Evolutionary conservation across 306 rosid genomes (phyloP), one percentile per base, ranked within the genome.

Genomic region (Carpinus fangiana): DNA sequence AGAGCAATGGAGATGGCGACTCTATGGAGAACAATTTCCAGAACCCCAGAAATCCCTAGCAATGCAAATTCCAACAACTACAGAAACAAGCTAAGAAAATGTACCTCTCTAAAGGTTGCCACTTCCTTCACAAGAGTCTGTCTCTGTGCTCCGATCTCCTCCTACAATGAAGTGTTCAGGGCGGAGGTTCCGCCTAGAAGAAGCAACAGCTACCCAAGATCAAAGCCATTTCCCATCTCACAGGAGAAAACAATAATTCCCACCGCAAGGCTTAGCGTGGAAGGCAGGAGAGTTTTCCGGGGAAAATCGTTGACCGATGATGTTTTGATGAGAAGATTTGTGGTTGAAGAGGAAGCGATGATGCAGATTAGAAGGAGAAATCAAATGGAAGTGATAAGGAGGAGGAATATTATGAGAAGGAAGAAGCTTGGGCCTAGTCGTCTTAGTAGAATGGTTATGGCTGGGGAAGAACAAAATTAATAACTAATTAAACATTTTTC

Each of bases 331-430:
- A 89, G 97, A 36, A 83, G 97, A 57, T 95, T 95, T 84, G 97
- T 95, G 5, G 84, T 91, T 52, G 97, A 88, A 87, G 98, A 95
- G 84, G 98, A 92, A 74, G 98, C 98, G 21, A 95, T 90, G 98
- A 89, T 89, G 97, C 96, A 94, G n/a, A 80, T 92, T 73, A 88
- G 93, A 26, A 90, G 93, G 82, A 89, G 92, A 76, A 95, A 92
- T 74, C 91, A 95, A 81, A 91, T 95, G 97, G 98, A 92, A 73
- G 90, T 91, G 21, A 87, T 92, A 56, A 83, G 96, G 77, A 92
- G 61, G 59, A 88, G 94, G 83, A 92, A 75, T 82, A 18, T 86
- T 73, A 68, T 81, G 82, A 85, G 92, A 72, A 92, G 97, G 84
- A 91, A 85, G 78, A 88, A 83, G 52, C 90, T 91, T 67, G 97